Evolutionary conservation across 352 stramenopile species (phyloP).

Genomic region (Globisporangium nagaii): DNA sequence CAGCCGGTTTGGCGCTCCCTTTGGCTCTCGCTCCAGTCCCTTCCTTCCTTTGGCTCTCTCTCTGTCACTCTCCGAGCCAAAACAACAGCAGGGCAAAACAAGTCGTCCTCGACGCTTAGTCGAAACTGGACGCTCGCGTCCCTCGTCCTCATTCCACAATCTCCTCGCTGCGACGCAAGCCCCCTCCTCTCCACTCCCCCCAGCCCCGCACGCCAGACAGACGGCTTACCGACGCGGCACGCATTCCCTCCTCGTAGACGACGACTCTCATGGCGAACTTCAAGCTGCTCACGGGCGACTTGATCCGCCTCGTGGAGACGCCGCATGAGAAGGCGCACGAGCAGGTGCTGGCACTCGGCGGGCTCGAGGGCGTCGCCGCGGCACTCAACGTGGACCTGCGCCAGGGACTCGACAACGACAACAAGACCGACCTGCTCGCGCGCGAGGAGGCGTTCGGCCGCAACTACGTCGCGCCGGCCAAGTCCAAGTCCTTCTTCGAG

Average conservation of each 20-base stretch:
- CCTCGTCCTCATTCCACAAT: constrained; percentile 11
- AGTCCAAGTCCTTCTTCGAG: constrained; percentile 52
- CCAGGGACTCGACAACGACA: constrained; percentile 42
- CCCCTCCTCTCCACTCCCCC: neutral
- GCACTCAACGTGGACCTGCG: constrained; percentile 36
- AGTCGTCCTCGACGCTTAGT: constrained; percentile 17
- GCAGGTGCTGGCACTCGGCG: constrained; percentile 32
- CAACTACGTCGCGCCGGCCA: constrained; percentile 57
- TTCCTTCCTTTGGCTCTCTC: neutral
- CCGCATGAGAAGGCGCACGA: constrained; percentile 47
- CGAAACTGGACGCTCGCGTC: constrained; percentile 6
- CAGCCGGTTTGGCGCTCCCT: neutral
- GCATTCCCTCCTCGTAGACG: no score
- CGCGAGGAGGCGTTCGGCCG: constrained; percentile 50
- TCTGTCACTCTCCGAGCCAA: neutral
- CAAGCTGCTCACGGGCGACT: constrained; percentile 44
- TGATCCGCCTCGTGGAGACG: constrained; percentile 64
- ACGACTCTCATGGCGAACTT: constrained; percentile 27
- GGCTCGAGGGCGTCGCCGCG: constrained; percentile 40
- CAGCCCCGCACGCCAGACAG: neutral
- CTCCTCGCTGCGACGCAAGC: constrained; percentile 5
- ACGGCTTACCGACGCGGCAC: constrained; percentile 1
- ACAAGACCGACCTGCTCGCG: constrained; percentile 23
- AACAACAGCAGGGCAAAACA: neutral
- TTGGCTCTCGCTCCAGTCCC: neutral